Base-by-base conservation (phyloP, 2,329 filamentous ascomycete species). In the Aspergillus ruber region DNA sequence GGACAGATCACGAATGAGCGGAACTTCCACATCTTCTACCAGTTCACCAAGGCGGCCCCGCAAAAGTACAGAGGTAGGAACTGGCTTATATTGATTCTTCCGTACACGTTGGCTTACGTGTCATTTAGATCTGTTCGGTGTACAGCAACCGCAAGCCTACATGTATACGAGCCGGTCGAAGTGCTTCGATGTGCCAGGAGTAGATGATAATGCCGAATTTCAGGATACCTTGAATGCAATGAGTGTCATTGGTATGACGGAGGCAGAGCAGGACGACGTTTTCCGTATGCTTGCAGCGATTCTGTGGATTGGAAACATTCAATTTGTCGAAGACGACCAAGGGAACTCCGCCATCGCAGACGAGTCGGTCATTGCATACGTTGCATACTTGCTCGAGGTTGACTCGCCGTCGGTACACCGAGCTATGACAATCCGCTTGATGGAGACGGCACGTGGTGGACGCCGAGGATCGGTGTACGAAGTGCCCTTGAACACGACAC, bases 21-120 rank as follows among this genome's bases (percentile, higher is more conserved):
- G 58, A 97, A 95, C 72, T 98, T 98, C 70, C 93, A 98, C 72
- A 97, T 98, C 62, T 98, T 98, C 69, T 98, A 98, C 72, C 93
- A 98, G 69, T 96, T 97, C 69, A 88, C 93, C 42, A 98, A 97
- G 72, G 90, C 88, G 3, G 91, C 91, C 8, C 86, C 90, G n/a
- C 79, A 85, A 57, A 82, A 85, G 50, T 94, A 97, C 70, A 80
- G 89, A 66, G 75, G 75, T 78, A 69, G 50, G 63, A 44, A 42
- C 35, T 46, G 27, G 8, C 5, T 43, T 23, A 20, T 20, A 10
- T 25, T 15, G 23, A 39, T 18, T 18, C n/a, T 42, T 21, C 60
- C 48, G 29, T 33, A 20, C 13, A 38, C 57, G 53, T 43, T 6
- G 7, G 9, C 6, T n/a, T 27, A 4, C 25, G 20, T 10, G n/a